Evolutionary conservation across 805 yeast genomes (phyloP), one percentile per base, ranked within the genome.

Genomic region (Kuraishia hungarica): DNA sequence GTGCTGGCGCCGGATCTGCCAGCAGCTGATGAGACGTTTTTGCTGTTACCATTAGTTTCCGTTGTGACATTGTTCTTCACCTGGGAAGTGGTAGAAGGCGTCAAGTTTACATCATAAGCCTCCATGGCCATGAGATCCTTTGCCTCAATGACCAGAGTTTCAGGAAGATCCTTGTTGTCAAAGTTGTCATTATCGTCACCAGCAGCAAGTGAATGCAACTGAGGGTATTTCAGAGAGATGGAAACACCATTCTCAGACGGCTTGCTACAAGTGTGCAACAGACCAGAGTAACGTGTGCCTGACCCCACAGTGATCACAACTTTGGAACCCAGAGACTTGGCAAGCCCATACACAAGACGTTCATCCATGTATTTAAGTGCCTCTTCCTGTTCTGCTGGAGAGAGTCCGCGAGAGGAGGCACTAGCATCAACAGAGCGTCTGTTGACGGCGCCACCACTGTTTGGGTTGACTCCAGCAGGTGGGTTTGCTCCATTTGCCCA

Each of bases 231-330:
- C 56, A 87, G 69, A 2, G 81, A 79, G 17, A 86, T 75, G 15
- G 86, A 83, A 48, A 86, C 64, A 2, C 84, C 83, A 39, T 64
- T 61, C 10, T 75, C 72, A 39, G 72, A 72, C 1, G 66, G 54
- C 29, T 72, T 65, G 49, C 73, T 73, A 21, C 79, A 75, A 11
- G 84, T 78, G 50, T 75, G 71, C 55, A 89, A 69, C 8, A 83
- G 64, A 21, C 96, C 96, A 22, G 71, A 68, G 61, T 81, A 78
- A 28, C 76, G 69, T 1, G 79, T 74, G 15, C 93, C 93, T 0
- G 88, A 77, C 24, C 80, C 69, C 1, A 85, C 81, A 2, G 90
- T 81, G 6, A 82, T 85, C 15, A 73, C 73, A 13, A 80, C 82
- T 29, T 72, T 71, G 29, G 78, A 73, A 20, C 96, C 89, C 48